Base-by-base conservation (phyloP, 352 stramenopile genomes). In the Phytophthora pluvialis region DNA sequence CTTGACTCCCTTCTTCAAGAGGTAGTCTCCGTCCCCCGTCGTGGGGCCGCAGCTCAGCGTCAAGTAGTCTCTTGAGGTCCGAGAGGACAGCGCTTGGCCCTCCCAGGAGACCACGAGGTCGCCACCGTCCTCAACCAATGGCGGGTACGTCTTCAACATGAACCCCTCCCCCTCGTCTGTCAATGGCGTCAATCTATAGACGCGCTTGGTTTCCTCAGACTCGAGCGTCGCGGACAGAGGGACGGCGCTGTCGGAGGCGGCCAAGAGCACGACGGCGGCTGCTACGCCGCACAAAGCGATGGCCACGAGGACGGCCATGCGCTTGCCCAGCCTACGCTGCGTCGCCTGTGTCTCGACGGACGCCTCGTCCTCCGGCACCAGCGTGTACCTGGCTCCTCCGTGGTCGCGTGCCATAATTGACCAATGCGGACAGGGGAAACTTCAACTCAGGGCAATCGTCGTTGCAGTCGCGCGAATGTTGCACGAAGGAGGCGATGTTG, bases 41-140 rank as follows among this genome's bases (percentile, higher is more conserved):
- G 72, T 84, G 0, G 80, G 75, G 3, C 84, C 84, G 21, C 84
- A 93, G 32, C 75, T 90, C 18, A 93, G 53, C 12, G 82, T 89
- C 38, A 93, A n/a, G 31, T 77, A 89, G 64, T 93, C 81, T 36
- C 62, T 36, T 4, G 45, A 32, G n/a, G 72, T 73, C 26, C 78
- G 33, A 5, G 32, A 15, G 0, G 21, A 32, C 0, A 47, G 12
- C 3, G 26, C 29, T 32, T 60, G 13, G 1, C 53, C 61, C 4
- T 60, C 48, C 84, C 82, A 93, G 0, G 53, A 78, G 3, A 93
- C 65, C 1, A 90, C 74, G 11, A 93, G 49, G 40, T 84, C 74
- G 13, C 72, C 71, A 8, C 84, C 84, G 29, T 88, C 72, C 36
- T 72, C 60, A 0, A 93, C 16, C 18, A 56, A 45, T 32, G 35